A percentile compares a stretch with the other conserved stretches of the same genome.
phyloP scores from a whole-genome alignment of 768 basidiomycete genomes.

The Suillus spraguei region DNA sequence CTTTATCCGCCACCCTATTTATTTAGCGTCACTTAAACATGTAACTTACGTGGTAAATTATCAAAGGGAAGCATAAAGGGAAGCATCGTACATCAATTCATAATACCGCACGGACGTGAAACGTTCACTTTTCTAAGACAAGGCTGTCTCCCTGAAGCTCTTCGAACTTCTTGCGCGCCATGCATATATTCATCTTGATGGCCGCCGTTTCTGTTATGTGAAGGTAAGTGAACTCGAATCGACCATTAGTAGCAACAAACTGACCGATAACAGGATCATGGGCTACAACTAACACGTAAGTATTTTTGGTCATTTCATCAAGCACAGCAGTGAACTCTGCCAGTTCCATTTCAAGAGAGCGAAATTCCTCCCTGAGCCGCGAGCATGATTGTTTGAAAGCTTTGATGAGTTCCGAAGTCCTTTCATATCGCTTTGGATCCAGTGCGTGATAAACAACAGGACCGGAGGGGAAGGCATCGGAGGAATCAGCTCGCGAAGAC shows the following conservation, averaged over 20 bases:
- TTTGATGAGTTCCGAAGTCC: conserved; percentile 93
- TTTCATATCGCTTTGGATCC: conserved; percentile 76
- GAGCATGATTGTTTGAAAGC: conserved; percentile 92
- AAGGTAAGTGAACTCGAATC: background rate
- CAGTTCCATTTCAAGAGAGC: conserved; percentile 84
- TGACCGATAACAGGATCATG: conserved; percentile 88
- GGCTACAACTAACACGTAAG: conserved; percentile 88
- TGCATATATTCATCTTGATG: conserved; percentile 82
- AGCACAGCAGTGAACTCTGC: conserved; percentile 86
- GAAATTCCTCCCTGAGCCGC: conserved; percentile 82
- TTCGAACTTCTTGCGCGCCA: conserved; percentile 87
- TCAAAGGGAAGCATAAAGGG: background rate
- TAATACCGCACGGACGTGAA: background rate
- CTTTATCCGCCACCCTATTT: background rate
- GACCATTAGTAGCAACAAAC: conserved; percentile 21
- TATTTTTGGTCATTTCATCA: conserved; percentile 91
- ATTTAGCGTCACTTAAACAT: background rate
- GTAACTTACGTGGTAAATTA: background rate
- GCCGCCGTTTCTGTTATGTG: conserved; percentile 78
- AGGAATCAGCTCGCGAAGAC: conserved; percentile 48
- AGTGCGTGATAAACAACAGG: conserved; percentile 47
- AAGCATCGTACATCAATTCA: background rate
- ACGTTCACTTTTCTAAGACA: conserved; percentile 21
- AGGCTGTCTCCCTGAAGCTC: conserved; percentile 81
- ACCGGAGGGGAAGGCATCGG: conserved; percentile 31